phyloP scores from a whole-genome alignment of 2,329 filamentous ascomycete genomes.

The Fusarium sp. region DNA sequence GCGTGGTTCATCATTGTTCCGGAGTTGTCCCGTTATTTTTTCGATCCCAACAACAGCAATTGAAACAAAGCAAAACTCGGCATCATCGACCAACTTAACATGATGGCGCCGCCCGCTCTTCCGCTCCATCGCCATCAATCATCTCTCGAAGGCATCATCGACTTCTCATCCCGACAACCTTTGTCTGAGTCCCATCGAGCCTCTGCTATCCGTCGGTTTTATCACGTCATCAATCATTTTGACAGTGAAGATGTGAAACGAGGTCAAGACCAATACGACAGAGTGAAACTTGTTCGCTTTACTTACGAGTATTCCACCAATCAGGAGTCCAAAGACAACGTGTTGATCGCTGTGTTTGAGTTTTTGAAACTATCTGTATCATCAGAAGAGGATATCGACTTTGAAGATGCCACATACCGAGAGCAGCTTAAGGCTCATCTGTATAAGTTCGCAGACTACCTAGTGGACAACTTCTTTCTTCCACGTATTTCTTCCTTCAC shows the following conservation, averaged over 20 bases:
- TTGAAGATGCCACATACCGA: not conserved
- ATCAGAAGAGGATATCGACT: slow-evolving; percentile 2
- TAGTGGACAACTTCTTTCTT: slow-evolving; percentile 17
- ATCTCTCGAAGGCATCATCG: slow-evolving; percentile 13
- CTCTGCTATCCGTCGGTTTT: slow-evolving; percentile 7
- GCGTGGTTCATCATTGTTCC: not conserved
- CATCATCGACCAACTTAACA: not conserved
- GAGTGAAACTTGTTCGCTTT: slow-evolving; percentile 8
- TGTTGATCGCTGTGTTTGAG: slow-evolving; percentile 8
- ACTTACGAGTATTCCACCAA: slow-evolving; percentile 9
- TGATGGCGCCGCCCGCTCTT: slow-evolving; percentile 1
- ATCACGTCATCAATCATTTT: slow-evolving; percentile 16
- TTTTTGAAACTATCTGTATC: not conserved
- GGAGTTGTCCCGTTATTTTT: not conserved
- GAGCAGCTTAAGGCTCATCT: not conserved
- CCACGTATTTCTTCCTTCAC: not conserved
- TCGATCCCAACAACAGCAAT: not conserved
- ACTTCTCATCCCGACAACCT: slow-evolving; percentile 3
- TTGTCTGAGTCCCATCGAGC: not conserved
- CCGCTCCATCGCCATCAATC: slow-evolving; percentile 18
- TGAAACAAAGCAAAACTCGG: not conserved
- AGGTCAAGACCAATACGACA: not conserved
- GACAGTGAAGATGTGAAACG: not conserved
- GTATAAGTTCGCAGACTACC: slow-evolving; percentile 7
- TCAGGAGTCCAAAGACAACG: slow-evolving; percentile 1